Evolutionary conservation across 768 basidiomycete species (phyloP).

Genomic region (Amanita phalloides): DNA sequence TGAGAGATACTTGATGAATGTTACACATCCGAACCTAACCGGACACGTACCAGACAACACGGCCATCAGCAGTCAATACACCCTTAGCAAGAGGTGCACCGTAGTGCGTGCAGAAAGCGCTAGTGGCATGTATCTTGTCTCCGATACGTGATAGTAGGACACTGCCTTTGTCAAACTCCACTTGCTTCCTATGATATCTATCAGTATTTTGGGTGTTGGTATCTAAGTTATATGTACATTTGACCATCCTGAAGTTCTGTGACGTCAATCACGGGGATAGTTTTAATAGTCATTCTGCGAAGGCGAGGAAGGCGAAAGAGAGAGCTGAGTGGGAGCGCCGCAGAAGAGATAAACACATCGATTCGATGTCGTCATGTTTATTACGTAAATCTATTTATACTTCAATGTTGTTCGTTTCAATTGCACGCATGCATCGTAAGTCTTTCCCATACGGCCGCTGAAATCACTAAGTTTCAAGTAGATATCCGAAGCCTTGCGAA

Average conservation of each 20-base stretch:
- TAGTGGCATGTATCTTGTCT: slow-evolving; percentile 67
- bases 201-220: not conserved
- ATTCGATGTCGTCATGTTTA: not conserved
- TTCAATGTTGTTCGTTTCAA: slow-evolving; percentile 19
- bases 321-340: not conserved
- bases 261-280: slow-evolving; percentile 46
- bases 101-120: slow-evolving; percentile 86
- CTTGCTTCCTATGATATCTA: slow-evolving; percentile 55
- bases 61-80: slow-evolving; percentile 65
- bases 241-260: slow-evolving; percentile 55
- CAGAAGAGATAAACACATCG: slow-evolving; percentile 2
- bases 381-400: not conserved
- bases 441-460: not conserved
- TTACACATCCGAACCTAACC: not conserved
- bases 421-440: slow-evolving; percentile 34
- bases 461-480: slow-evolving; percentile 4
- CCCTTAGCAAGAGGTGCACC: slow-evolving; percentile 83
- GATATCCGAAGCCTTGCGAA: slow-evolving; percentile 30
- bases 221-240: slow-evolving; percentile 27
- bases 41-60: slow-evolving; percentile 59
- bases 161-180: slow-evolving; percentile 67
- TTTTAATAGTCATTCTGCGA: slow-evolving; percentile 34
- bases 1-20: slow-evolving; percentile 14
- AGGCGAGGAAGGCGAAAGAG: slow-evolving; percentile 5
- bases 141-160: slow-evolving; percentile 70